Conservation (phyloP, 495 filamentous ascomycete genomes). For the Lasiosphaeria hispida region DNA sequence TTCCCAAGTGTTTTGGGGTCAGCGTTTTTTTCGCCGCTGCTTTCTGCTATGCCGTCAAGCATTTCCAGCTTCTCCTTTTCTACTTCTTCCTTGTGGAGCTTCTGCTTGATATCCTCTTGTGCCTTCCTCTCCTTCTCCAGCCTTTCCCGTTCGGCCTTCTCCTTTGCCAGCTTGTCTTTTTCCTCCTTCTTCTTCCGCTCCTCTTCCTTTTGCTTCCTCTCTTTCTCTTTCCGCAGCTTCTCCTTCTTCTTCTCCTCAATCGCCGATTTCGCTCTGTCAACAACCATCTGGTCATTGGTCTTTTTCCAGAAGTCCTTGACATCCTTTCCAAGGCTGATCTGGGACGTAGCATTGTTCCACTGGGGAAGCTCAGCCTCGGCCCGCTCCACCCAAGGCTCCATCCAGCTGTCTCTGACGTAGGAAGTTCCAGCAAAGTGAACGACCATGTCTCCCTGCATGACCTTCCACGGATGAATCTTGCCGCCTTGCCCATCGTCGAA, state of each 20-base stretch:
- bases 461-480: conserved; percentile 25
- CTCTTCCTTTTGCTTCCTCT: conserved; percentile 11
- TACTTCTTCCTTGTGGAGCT: conserved; percentile 5
- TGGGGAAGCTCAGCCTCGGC: conserved; percentile 22
- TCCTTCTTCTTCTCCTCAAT: conserved; percentile 10
- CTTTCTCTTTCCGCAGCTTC: neutral
- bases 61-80: neutral
- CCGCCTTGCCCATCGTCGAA: conserved; percentile 23
- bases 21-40: conserved; percentile 3
- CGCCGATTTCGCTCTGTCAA: conserved; percentile 7
- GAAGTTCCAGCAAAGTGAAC: conserved; percentile 27
- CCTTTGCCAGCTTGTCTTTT: conserved; percentile 8
- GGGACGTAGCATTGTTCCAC: conserved; percentile 24
- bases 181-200: conserved; percentile 11
- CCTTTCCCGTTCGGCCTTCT: conserved; percentile 13
- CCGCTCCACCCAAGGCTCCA: conserved; percentile 25
- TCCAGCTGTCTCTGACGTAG: conserved; percentile 28
- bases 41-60: neutral
- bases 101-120: neutral
- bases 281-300: conserved; percentile 6
- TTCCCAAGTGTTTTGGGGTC: too few species aligned
- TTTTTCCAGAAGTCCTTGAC: conserved; percentile 18
- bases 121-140: conserved; percentile 10
- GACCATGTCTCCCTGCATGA: conserved; percentile 29
- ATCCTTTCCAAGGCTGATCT: conserved; percentile 9